Conservation (phyloP, 306 rosid species). For the Spatholobus suberectus region DNA sequence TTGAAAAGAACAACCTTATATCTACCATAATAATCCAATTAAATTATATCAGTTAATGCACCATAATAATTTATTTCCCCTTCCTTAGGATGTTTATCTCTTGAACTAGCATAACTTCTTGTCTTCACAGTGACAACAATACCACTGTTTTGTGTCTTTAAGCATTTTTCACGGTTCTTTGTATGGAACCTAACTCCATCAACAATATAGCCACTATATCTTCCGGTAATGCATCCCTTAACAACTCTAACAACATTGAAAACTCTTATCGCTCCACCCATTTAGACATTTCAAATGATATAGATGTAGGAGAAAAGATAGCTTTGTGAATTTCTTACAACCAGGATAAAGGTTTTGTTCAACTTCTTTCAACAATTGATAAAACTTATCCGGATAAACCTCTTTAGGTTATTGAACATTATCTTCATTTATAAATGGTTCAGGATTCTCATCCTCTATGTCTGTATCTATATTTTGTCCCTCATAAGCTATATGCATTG, state of each 20-base stretch:
- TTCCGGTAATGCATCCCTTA: not conserved
- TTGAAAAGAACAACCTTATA: too few relatives aligned
- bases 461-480: too few relatives aligned
- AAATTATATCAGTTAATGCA: not conserved
- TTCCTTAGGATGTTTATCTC: not conserved
- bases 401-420: too few relatives aligned
- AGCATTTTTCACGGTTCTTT: not conserved
- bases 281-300: not conserved
- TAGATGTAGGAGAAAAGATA: not conserved
- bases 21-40: too few relatives aligned
- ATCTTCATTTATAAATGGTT: too few relatives aligned
- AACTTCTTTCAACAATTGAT: not conserved
- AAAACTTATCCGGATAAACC: too few relatives aligned
- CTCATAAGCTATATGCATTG: too few relatives aligned
- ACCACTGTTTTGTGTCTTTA: too few relatives aligned
- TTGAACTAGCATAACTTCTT: constrained; percentile 16
- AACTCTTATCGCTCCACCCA: not conserved
- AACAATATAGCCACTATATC: not conserved
- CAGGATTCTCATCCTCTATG: too few relatives aligned
- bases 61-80: not conserved
- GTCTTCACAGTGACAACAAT: not conserved
- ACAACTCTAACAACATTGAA: not conserved
- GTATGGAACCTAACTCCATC: not conserved
- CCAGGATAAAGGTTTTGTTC: not conserved
- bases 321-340: not conserved